Percentiles rank a stretch among this genome's conserved stretches.
phyloP scores from a whole-genome alignment of 805 yeast genomes.

The Metschnikowia henanensis region DNA sequence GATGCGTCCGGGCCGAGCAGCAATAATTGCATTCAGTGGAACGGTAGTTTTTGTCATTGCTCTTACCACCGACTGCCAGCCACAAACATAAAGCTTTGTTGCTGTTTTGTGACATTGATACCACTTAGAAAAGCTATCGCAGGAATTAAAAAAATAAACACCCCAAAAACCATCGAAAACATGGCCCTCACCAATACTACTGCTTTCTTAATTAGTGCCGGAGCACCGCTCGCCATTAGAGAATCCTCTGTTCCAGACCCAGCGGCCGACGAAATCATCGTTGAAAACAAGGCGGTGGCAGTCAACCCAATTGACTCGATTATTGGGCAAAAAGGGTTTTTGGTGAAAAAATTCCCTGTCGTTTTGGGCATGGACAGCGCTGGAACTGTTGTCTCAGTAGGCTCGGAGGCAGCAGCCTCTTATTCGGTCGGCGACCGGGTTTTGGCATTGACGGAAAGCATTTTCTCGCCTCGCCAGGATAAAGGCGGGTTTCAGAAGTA shows the following conservation, averaged over 20 bases:
- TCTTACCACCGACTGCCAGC: no score
- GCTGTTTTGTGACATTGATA: no score
- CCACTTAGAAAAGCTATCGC: no score
- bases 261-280: slow-evolving; percentile 9
- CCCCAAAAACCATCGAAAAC: not conserved
- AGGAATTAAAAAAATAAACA: not conserved
- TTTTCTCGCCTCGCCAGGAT: slow-evolving; percentile 12
- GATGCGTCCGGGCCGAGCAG: no score
- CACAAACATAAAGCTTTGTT: no score
- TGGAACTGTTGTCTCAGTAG: slow-evolving; percentile 10
- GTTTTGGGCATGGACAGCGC: slow-evolving; percentile 12
- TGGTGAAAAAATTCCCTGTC: slow-evolving; percentile 9
- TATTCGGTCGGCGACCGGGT: slow-evolving; percentile 11
- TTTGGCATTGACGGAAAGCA: slow-evolving; percentile 10
- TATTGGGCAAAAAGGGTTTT: slow-evolving; percentile 7
- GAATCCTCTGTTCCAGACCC: slow-evolving; percentile 4
- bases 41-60: no score
- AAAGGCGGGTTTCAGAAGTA: slow-evolving; percentile 14
- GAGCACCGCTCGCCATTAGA: slow-evolving; percentile 1
- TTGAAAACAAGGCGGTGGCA: slow-evolving; percentile 11
- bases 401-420: slow-evolving; percentile 1
- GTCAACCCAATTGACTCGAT: slow-evolving; percentile 11
- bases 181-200: slow-evolving; percentile 4
- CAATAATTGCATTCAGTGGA: no score
- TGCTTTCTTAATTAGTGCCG: slow-evolving; percentile 4